Base-by-base conservation (phyloP, 257 asterid genomes). In the Leonotis leonurus region DNA sequence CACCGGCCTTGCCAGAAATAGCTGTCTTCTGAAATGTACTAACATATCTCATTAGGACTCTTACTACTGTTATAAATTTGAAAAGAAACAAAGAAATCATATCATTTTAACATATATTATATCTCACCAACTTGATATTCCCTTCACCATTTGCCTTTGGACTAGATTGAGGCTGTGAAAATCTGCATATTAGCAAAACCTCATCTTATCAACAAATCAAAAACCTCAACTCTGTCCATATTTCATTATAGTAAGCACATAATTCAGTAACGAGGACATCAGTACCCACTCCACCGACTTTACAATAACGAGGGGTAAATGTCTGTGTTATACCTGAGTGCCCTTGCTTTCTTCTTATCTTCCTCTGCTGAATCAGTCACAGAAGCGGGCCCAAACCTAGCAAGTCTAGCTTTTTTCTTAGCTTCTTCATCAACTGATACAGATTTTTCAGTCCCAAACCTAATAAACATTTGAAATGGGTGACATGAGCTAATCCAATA, bases 301-400 rank as follows among this genome's bases (percentile, higher is more conserved):
- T 0, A 18, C 64, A 1, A 57, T 8, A 57, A 60, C 5, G 66
- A n/a, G 56, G 50, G 25, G 13, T 43, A 12, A 26, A 21, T 6
- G 10, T 8, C 17, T 7, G 40, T 36, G 65, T 51, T 45, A 70
- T 60, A 93, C 97, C 99, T 90, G 70, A 84, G 67, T 18, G 94
- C 96, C 73, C 99, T 85, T 12, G 99, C 92, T 84, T 93, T 93
- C 86, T 73, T 93, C 77, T 93, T 93, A 32, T 89, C 96, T 75
- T 82, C 96, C 82, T 93, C 99, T 32, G 48, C 79, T 2, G 87
- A 30, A 75, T 82, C 86, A 61, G 74, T 60, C 70, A 63, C 67
- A 52, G 84, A 6, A 57, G 77, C 60, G 17, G 89, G 58, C 21
- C 85, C 88, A 71, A 91, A 86, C 83, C 98, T 81, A 52, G 93